A percentile compares a stretch with the other conserved stretches of the same genome.
Evolutionary conservation across 768 basidiomycete species (phyloP).

Genomic region (Podaxis sp.): DNA sequence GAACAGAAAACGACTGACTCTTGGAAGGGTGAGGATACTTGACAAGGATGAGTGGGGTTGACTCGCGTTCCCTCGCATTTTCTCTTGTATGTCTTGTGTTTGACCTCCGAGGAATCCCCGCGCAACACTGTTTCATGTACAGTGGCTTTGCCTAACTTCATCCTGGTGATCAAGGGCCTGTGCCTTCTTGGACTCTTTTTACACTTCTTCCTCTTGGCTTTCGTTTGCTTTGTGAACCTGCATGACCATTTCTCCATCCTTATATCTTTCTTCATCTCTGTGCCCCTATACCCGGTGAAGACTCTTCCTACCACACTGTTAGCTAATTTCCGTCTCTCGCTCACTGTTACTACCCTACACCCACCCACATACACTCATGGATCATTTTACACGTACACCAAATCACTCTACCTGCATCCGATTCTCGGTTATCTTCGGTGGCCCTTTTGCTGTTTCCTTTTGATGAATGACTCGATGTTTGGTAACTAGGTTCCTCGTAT

Average conservation of each 20-base stretch:
- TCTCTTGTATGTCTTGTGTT: not conserved
- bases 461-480: not conserved
- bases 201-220: not conserved
- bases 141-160: constrained; percentile 11
- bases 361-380: constrained; percentile 4
- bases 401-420: constrained; percentile 14
- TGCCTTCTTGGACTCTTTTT: constrained; percentile 5
- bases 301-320: not conserved
- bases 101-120: not conserved
- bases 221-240: not conserved
- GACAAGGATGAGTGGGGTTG: constrained; percentile 6
- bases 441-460: not conserved
- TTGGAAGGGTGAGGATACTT: constrained; percentile 1
- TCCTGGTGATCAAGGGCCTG: not conserved
- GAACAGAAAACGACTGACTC: not conserved
- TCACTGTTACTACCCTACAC: constrained; percentile 1
- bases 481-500: not conserved
- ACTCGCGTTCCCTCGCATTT: not conserved
- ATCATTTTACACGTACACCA: constrained; percentile 15
- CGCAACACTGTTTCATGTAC: not conserved
- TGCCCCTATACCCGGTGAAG: constrained; percentile 10
- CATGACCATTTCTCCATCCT: constrained; percentile 1
- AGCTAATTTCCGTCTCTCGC: not conserved
- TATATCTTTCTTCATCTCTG: not conserved
- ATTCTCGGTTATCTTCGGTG: not conserved